Evolutionary conservation across 192 early-diverging fungal genomes (phyloP).

Genomic region (Mycoemilia scoparia): DNA sequence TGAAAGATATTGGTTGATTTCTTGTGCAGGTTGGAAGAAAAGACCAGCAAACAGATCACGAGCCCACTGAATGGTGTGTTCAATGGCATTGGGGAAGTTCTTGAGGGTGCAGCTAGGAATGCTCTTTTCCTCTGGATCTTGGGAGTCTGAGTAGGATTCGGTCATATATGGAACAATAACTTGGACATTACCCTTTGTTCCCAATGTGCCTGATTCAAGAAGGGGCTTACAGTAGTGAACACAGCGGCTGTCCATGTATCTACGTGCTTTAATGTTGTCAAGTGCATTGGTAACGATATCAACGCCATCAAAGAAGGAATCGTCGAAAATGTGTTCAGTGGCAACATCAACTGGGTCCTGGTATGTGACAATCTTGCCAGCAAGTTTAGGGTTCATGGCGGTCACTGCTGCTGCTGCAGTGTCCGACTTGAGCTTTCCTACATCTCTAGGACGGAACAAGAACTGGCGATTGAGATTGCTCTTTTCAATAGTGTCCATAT

Average conservation of each 20-base stretch:
- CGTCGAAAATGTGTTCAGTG: slow-evolving; percentile 83
- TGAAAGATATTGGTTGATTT: slow-evolving; percentile 83
- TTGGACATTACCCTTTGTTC: slow-evolving; percentile 99
- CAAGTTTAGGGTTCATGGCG: slow-evolving; percentile 80
- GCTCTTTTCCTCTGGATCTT: slow-evolving; percentile 93
- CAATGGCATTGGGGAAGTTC: slow-evolving; percentile 79
- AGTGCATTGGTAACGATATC: slow-evolving; percentile 94
- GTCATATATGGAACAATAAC: slow-evolving; percentile 89
- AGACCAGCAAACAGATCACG: slow-evolving; percentile 92
- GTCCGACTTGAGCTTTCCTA: slow-evolving; percentile 86
- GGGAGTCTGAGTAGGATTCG: slow-evolving; percentile 95
- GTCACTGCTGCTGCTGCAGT: slow-evolving; percentile 70
- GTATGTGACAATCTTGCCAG: slow-evolving; percentile 44
- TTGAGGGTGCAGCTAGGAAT: slow-evolving; percentile 79
- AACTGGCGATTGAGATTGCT: slow-evolving; percentile 98
- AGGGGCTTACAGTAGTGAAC: slow-evolving; percentile 90
- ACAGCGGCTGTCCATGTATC: slow-evolving; percentile 94
- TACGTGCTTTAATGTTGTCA: slow-evolving; percentile 93
- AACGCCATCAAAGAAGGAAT: slow-evolving; percentile 73
- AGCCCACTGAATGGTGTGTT: slow-evolving; percentile 88
- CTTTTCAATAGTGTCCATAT: slow-evolving; percentile 99
- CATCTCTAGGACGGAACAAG: slow-evolving; percentile 76
- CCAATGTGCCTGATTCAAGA: slow-evolving; percentile 93
- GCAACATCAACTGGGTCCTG: slow-evolving; percentile 92
- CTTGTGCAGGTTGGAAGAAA: slow-evolving; percentile 81